Percentiles rank a stretch among this genome's conserved stretches.
These are phyloP conservation scores for Clathrospora elynae DNA, from an alignment of 2,329 filamentous ascomycete species.

Conservation along the genomic window DNA sequence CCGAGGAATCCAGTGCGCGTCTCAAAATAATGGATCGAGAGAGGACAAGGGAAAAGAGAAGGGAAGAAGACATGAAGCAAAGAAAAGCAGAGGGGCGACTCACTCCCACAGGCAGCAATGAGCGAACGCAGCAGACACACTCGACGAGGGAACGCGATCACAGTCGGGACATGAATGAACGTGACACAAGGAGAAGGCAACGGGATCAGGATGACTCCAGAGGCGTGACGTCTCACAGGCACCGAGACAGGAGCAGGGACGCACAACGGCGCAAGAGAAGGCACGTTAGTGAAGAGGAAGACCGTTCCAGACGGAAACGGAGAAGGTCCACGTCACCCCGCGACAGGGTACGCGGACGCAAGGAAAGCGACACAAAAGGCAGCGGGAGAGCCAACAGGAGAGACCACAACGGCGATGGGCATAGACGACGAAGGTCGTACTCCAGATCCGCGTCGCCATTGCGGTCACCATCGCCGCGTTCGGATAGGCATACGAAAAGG, in stretches of 20 bases:
- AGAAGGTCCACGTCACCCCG: slow-evolving; percentile 23
- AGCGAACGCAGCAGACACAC: slow-evolving; percentile 21
- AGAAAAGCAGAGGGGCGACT: slow-evolving; percentile 30
- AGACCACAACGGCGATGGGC: slow-evolving; percentile 12
- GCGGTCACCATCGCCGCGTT: slow-evolving; percentile 26
- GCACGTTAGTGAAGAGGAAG: slow-evolving; percentile 20
- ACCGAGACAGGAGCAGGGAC: slow-evolving; percentile 22
- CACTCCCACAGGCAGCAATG: slow-evolving; percentile 24
- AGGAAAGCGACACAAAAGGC: slow-evolving; percentile 17
- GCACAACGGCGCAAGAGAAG: slow-evolving; percentile 21
- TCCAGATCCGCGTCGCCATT: slow-evolving; percentile 26
- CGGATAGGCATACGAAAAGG: slow-evolving; percentile 14
- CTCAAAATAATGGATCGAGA: slow-evolving; percentile 56
- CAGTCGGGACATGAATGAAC: slow-evolving; percentile 23
- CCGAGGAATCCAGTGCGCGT: slow-evolving; percentile 74
- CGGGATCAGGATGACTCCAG: slow-evolving; percentile 10
- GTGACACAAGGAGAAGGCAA: slow-evolving; percentile 11
- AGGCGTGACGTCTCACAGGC: slow-evolving; percentile 4
- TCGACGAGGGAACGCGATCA: slow-evolving; percentile 25
- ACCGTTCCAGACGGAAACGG: slow-evolving; percentile 19
- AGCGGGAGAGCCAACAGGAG: slow-evolving; percentile 13
- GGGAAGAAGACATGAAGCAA: slow-evolving; percentile 17
- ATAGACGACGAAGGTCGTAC: slow-evolving; percentile 23
- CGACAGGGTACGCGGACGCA: slow-evolving; percentile 11
- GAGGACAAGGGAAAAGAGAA: slow-evolving; percentile 17